These are phyloP conservation scores for Pseudotsuga menziesii DNA, from an alignment of 75 land plant genomes.

Conservation along the genomic window DNA sequence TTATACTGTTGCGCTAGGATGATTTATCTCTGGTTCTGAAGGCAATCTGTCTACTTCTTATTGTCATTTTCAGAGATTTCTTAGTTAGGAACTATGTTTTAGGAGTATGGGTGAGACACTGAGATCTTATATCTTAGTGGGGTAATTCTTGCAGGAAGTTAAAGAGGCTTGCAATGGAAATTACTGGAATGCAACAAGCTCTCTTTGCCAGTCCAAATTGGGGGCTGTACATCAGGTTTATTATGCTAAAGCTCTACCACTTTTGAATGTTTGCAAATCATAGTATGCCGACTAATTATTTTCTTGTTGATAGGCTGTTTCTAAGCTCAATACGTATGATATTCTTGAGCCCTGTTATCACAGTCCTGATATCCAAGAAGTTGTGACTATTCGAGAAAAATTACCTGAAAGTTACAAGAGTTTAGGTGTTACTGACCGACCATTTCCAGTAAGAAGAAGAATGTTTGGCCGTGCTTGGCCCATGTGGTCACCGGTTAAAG, in stretches of 20 bases:
- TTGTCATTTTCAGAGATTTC: too few relatives aligned
- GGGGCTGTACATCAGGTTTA: constrained; percentile 38
- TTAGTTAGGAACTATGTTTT: too few relatives aligned
- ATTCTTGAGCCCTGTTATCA: constrained; percentile 88
- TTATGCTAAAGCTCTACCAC: background rate
- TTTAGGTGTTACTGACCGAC: constrained; percentile 64
- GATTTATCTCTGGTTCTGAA: too few relatives aligned
- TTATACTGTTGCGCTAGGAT: too few relatives aligned
- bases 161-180: constrained; percentile 46
- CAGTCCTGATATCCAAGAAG: constrained; percentile 11
- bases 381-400: constrained; percentile 7
- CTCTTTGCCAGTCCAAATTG: constrained; percentile 34
- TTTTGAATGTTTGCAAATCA: too few relatives aligned
- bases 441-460: constrained; percentile 62
- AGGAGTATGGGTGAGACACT: too few relatives aligned
- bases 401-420: constrained; percentile 62
- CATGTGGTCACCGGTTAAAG: constrained; percentile 39
- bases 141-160: constrained; percentile 37
- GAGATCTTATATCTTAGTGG: too few relatives aligned
- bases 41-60: too few relatives aligned
- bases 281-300: too few relatives aligned
- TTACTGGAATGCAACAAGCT: constrained; percentile 49
- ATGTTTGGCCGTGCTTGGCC: constrained; percentile 93
- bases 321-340: constrained; percentile 55
- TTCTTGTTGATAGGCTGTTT: constrained; percentile 35